Evolutionary conservation across 2,329 filamentous ascomycete species (phyloP), one percentile per base, ranked within the genome.

Genomic region (Cadophora gregata): DNA sequence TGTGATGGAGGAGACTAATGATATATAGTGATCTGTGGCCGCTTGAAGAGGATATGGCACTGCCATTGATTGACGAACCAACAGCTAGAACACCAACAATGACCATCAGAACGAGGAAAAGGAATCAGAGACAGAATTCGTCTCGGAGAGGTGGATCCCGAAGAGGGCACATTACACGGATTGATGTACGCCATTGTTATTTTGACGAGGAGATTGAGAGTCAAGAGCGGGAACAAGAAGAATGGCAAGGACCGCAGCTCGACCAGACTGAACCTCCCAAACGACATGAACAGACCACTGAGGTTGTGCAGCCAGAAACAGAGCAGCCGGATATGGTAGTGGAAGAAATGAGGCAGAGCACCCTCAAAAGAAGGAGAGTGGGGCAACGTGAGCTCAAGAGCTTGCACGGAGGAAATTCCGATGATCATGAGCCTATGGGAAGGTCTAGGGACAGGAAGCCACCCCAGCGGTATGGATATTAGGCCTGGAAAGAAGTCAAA

Each of bases 381-480:
- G 55, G 55, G 19, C 31, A n/a, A 4, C 21, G 33, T 25, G 55
- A 58, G 19, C 55, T 58, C 55, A 38, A 21, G 7, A 58, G 21
- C 31, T 19, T 58, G 55, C 33, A 58, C 12, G 55, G 42, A 33
- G 55, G 55, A 50, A 51, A 29, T 19, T 31, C 31, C 8, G 45
- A 27, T n/a, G 36, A 33, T 10, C 19, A 5, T 47, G 27, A 38
- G 24, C 47, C 31, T 24, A 16, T 59, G 29, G 51, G 55, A 51
- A 42, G 42, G 51, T n/a, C 25, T 24, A n/a, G 59, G 27, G 42
- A 62, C 16, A 66, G 63, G 21, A 65, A 48, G 16, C 48, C 48
- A 38, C 63, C 63, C 7, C 21, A 47, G 29, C 58, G 64, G 25
- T 66, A 56, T 51, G 59, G 50, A 6, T 33, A 56, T 42, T 50